phyloP scores from a whole-genome alignment of 75 land plant genomes.

The Sequoia sempervirens region DNA sequence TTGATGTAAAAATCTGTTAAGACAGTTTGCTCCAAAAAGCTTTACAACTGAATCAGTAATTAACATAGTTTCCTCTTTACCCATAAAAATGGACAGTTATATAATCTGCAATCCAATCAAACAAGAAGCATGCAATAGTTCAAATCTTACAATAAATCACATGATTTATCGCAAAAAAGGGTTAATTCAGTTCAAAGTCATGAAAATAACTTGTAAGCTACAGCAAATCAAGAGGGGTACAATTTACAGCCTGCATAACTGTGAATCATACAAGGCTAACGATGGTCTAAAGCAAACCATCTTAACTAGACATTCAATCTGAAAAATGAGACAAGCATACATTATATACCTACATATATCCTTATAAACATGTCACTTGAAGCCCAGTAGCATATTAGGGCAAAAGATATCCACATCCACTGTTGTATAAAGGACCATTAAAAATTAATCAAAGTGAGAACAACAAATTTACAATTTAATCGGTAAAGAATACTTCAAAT shows the following conservation, averaged over 20 bases:
- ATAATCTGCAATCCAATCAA: not conserved
- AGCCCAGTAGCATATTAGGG: not conserved
- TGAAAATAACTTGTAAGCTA: constrained; percentile 1
- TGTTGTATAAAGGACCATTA: not conserved
- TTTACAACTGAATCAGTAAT: not conserved
- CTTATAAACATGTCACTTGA: not conserved
- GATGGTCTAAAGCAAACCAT: not conserved
- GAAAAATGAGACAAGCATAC: not conserved
- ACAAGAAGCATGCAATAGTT: not conserved
- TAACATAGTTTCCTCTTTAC: not conserved
- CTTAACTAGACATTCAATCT: not conserved
- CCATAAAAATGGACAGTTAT: not conserved
- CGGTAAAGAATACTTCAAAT: not conserved
- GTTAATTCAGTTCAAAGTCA: not conserved
- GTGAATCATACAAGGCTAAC: not conserved
- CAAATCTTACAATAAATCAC: not conserved
- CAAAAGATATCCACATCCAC: not conserved
- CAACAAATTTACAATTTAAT: not conserved
- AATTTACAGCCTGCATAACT: not conserved
- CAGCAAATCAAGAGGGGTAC: not conserved
- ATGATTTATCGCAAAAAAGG: not conserved
- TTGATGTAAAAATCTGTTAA: too few relatives aligned
- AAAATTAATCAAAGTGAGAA: not conserved
- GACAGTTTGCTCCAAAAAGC: too few relatives aligned
- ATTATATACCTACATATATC: not conserved